Evolutionary conservation across 768 basidiomycete genomes (phyloP).

Genomic region (Amanita phalloides): DNA sequence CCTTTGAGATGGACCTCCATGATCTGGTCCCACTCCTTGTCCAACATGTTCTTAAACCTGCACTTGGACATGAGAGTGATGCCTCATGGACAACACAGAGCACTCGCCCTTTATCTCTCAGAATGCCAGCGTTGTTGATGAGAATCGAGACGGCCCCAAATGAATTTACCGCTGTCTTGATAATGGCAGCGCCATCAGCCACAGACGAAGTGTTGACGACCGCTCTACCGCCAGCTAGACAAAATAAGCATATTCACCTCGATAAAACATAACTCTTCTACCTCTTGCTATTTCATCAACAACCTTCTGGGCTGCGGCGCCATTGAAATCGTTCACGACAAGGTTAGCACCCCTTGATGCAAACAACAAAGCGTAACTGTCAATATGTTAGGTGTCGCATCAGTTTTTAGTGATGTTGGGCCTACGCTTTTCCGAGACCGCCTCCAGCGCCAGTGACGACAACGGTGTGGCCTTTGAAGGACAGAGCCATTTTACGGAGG

Average conservation of each 20-base stretch:
- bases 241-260: constrained; percentile 1
- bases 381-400: neutral
- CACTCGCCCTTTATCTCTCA: constrained; percentile 67
- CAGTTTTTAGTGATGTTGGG: constrained; percentile 7
- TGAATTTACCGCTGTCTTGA: constrained; percentile 74
- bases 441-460: constrained; percentile 95
- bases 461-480: constrained; percentile 85
- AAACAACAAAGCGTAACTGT: constrained; percentile 82
- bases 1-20: constrained; percentile 90
- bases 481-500: constrained; percentile 36
- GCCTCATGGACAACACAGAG: neutral
- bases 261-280: constrained; percentile 20
- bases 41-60: constrained; percentile 96
- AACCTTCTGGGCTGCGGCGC: constrained; percentile 80
- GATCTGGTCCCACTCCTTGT: constrained; percentile 88
- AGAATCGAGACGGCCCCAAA: constrained; percentile 83
- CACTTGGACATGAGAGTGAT: neutral
- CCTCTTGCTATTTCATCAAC: constrained; percentile 82
- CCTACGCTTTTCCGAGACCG: constrained; percentile 86
- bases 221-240: constrained; percentile 78
- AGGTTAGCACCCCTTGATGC: constrained; percentile 91
- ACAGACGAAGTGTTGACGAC: constrained; percentile 81
- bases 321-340: constrained; percentile 92
- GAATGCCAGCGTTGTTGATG: constrained; percentile 93
- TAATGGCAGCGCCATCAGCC: constrained; percentile 77